phyloP scores from a whole-genome alignment of 495 filamentous ascomycete genomes.

The Pseudomonodictys pantanalensis region DNA sequence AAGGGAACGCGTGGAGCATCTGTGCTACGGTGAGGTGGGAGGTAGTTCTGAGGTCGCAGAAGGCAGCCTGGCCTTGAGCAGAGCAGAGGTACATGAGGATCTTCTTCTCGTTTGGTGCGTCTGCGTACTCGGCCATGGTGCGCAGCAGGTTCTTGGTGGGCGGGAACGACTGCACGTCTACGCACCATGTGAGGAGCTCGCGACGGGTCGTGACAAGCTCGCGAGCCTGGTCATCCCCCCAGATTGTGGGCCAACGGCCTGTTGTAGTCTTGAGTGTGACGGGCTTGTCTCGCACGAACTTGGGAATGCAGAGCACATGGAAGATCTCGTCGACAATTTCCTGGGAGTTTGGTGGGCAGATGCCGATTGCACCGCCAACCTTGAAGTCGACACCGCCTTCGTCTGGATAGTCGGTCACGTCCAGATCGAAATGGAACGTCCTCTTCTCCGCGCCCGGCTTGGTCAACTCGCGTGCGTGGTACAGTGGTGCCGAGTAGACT shows the following conservation, averaged over 20 bases:
- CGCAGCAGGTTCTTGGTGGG: conserved; percentile 87
- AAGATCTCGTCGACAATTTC: conserved; percentile 79
- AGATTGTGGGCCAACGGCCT: conserved; percentile 95
- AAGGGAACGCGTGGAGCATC: conserved; percentile 88
- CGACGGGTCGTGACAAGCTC: conserved; percentile 82
- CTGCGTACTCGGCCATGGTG: conserved; percentile 78
- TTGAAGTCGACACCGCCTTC: conserved; percentile 88
- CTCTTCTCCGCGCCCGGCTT: conserved; percentile 90
- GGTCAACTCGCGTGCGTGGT: conserved; percentile 80
- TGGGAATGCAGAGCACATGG: conserved; percentile 72
- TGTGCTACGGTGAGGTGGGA: conserved; percentile 81
- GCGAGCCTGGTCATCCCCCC: conserved; percentile 85
- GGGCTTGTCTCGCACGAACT: conserved; percentile 74
- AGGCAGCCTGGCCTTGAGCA: conserved; percentile 86
- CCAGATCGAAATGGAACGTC: conserved; percentile 95
- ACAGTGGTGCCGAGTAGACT: conserved; percentile 81
- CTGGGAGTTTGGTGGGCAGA: conserved; percentile 80
- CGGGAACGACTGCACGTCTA: conserved; percentile 86
- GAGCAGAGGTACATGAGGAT: conserved; percentile 80
- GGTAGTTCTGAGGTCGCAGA: conserved; percentile 91
- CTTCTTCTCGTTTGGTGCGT: conserved; percentile 77
- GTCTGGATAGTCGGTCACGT: conserved; percentile 90
- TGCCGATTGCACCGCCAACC: conserved; percentile 91
- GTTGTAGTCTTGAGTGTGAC: conserved; percentile 70
- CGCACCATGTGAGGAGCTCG: conserved; percentile 91